Percentiles rank a stretch among this genome's conserved stretches.
phyloP scores from a whole-genome alignment of 2,329 filamentous ascomycete species.

The Colletotrichum caudatum region DNA sequence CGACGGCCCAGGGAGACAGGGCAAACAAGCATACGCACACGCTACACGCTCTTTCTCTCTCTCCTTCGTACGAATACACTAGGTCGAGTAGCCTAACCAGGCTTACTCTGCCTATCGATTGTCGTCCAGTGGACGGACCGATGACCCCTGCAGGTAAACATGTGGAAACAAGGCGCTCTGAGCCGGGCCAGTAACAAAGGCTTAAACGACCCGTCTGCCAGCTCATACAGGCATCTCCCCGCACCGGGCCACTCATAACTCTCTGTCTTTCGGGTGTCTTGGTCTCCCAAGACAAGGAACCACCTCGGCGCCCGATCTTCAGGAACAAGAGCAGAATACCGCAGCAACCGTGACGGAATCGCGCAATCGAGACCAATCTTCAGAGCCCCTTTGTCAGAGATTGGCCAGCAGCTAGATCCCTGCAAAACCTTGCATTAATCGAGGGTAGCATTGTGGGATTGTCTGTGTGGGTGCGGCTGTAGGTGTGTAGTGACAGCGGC shows the following conservation, averaged over 20 bases:
- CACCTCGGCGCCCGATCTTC: conserved; percentile 38
- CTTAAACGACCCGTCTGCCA: conserved; percentile 30
- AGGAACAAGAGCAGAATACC: conserved; percentile 28
- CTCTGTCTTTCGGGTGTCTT: conserved; percentile 15
- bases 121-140: conserved; percentile 40
- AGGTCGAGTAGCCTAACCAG: conserved; percentile 9
- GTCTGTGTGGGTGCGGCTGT: conserved; percentile 30
- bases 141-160: conserved; percentile 40
- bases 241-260: conserved; percentile 30
- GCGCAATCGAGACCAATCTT: conserved; percentile 19
- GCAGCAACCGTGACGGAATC: conserved; percentile 20
- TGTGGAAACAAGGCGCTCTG: conserved; percentile 33
- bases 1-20: neutral
- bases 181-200: conserved; percentile 32
- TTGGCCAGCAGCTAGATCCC: conserved; percentile 29
- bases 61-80: too few species aligned
- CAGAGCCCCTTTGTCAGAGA: conserved; percentile 16
- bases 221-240: conserved; percentile 41
- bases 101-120: conserved; percentile 37
- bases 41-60: neutral
- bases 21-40: neutral
- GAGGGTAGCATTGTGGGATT: conserved; percentile 38
- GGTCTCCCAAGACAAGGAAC: conserved; percentile 5
- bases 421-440: conserved; percentile 32
- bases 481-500: conserved; percentile 32